Evolutionary conservation across 1,139 yeast species (phyloP).

Genomic region (Geotrichum bryndzae): DNA sequence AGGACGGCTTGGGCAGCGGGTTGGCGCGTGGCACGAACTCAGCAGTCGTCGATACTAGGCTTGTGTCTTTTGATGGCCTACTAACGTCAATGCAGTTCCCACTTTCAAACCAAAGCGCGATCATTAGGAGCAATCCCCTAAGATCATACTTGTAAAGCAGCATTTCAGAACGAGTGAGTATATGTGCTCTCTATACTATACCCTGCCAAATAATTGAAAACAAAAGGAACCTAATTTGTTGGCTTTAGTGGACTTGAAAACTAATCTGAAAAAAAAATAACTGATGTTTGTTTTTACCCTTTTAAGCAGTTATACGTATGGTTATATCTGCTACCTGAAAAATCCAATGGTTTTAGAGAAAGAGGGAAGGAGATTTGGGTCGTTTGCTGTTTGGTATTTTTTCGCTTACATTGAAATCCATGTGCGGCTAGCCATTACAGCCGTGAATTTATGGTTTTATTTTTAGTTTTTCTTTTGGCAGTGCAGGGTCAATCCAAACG

Average conservation of each 20-base stretch:
- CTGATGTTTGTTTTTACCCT: too few relatives aligned
- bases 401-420: background rate
- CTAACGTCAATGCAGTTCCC: background rate
- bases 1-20: slow-evolving; percentile 27
- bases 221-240: background rate
- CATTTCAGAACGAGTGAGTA: background rate
- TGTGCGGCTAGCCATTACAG: background rate
- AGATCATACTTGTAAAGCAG: background rate
- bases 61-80: background rate
- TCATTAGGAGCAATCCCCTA: background rate
- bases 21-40: slow-evolving; percentile 13
- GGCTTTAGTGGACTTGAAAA: too few relatives aligned
- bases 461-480: background rate
- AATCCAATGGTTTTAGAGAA: too few relatives aligned
- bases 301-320: too few relatives aligned
- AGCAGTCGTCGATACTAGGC: background rate
- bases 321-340: too few relatives aligned
- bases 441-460: background rate
- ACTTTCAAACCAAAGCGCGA: background rate
- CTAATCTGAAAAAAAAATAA: too few relatives aligned
- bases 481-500: background rate
- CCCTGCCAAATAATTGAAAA: background rate
- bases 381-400: background rate
- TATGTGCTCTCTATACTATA: background rate
- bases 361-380: background rate